Conservation (phyloP, 176 grass and related monocot genomes). For the Oryza glumipatula region DNA sequence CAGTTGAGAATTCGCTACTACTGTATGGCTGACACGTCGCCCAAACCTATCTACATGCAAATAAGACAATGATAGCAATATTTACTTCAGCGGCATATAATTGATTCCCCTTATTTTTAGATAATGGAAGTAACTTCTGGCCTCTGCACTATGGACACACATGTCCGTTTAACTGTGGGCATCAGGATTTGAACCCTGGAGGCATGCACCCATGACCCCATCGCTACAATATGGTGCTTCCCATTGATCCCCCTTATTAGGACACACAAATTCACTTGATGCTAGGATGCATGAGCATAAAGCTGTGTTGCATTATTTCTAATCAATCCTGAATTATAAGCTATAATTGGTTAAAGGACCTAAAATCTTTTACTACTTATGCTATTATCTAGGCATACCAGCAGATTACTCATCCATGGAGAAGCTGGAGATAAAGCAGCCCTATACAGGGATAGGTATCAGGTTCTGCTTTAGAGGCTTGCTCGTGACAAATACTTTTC, state of each 20-base stretch:
- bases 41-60: neutral
- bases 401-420: slow-evolving; percentile 76
- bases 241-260: neutral
- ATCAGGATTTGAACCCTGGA: too few species aligned
- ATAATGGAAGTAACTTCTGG: too few species aligned
- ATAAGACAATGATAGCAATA: neutral
- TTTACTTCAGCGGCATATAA: neutral
- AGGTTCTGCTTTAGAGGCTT: slow-evolving; percentile 81
- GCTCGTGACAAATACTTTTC: slow-evolving; percentile 93
- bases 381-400: slow-evolving; percentile 56
- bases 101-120: neutral
- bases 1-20: neutral
- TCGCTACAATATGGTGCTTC: too few species aligned
- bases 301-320: neutral
- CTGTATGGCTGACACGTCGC: neutral
- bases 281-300: neutral
- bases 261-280: neutral
- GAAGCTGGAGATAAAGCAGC: slow-evolving; percentile 82
- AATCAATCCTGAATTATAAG: neutral
- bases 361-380: slow-evolving; percentile 9
- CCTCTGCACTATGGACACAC: too few species aligned
- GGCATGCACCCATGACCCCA: too few species aligned
- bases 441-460: slow-evolving; percentile 80
- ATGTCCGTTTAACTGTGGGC: too few species aligned
- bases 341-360: neutral